Base-by-base conservation (phyloP, 768 basidiomycete species). In the Boletales sp. region DNA sequence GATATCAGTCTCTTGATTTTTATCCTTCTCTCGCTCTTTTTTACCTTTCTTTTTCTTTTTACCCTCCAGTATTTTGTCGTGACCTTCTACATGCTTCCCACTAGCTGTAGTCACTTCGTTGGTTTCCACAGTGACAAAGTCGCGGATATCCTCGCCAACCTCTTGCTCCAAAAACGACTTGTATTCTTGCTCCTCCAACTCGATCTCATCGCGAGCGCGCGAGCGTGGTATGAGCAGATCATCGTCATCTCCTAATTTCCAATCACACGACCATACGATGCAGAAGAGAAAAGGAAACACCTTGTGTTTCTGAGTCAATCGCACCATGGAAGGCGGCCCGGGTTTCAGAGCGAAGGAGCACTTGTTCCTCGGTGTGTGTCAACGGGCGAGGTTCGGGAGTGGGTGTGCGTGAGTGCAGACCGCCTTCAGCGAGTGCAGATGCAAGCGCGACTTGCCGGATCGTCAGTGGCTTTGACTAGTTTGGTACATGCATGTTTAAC, bases 151-250 rank as follows among this genome's bases (percentile, higher is more conserved):
- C 52, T 77, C 76, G 3, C 93, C 92, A 38, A 87, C 93, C 65
- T 87, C 88, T 13, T 86, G 80, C 65, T 91, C 74, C 54, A 98
- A 69, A 66, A 89, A 97, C 2, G 77, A 73, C 19, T 80, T 78
- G 62, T 98, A 99, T 58, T 93, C 91, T 55, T 89, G 86, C 56
- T 90, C 90, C 57, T 97, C 92, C 37, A 67, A 58, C 58, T 87
- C 83, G 3, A 78, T 57, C 66, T 94, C 90, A 50, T 90, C 89
- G 55, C 82, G 79, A 0, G 84, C 87, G 67, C 85, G 89, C 50
- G 86, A 85, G 34, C 90, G 77, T 3, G 81, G 82, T 7, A 88
- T 71, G 13, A 97, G 77, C 1, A 94, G 66, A 34, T 81, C 89
- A 11, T 84, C 87, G 1, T 75, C 83, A 14, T 79, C 79, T 71